Conservation (phyloP, 2,329 filamentous ascomycete species). For the Cordyceps pruinosa region DNA sequence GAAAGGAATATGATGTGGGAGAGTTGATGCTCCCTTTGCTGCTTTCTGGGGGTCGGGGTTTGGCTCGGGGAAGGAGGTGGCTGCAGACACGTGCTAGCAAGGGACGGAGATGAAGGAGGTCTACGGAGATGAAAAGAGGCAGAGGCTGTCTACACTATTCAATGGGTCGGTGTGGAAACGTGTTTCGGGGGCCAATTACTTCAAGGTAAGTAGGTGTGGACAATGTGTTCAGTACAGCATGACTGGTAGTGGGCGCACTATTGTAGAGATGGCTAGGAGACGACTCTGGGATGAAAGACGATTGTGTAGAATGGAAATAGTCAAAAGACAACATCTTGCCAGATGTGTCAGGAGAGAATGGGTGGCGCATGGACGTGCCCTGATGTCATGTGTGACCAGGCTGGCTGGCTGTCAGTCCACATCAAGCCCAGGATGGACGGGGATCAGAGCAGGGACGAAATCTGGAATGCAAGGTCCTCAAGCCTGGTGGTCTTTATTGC, state of each 20-base stretch:
- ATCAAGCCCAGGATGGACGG: background rate
- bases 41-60: background rate
- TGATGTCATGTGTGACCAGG: background rate
- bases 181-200: background rate
- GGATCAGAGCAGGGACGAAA: background rate
- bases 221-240: background rate
- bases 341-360: background rate
- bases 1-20: background rate
- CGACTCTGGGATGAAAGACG: background rate
- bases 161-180: background rate
- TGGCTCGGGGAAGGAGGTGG: no score
- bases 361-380: no score
- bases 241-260: background rate
- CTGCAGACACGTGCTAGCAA: background rate
- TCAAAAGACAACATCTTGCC: background rate
- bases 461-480: background rate
- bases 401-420: background rate
- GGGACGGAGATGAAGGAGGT: background rate
- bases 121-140: no score
- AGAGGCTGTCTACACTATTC: background rate
- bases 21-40: background rate
- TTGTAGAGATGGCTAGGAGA: background rate
- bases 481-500: background rate
- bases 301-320: background rate
- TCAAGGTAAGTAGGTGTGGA: no score